Conservation (phyloP, 2,329 filamentous ascomycete species). For the Trichoderma citrinoviride region DNA sequence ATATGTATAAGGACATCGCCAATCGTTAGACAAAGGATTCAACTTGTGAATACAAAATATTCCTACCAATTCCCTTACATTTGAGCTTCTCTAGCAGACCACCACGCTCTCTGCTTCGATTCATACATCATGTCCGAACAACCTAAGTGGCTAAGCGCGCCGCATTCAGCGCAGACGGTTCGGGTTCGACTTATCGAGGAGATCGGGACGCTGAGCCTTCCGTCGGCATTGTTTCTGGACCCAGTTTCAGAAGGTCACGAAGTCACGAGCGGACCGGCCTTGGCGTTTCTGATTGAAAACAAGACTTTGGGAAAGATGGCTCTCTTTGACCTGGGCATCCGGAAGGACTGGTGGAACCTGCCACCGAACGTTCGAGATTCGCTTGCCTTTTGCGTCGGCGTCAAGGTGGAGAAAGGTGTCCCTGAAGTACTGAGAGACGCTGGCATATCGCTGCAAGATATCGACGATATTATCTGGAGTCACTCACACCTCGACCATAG, state of each 20-base stretch:
- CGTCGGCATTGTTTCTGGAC: background rate
- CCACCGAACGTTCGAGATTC: constrained; percentile 7
- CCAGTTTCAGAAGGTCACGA: constrained; percentile 3
- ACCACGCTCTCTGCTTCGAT: too few species aligned
- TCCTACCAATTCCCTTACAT: too few species aligned
- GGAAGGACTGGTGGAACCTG: constrained; percentile 15
- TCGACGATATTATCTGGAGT: constrained; percentile 32
- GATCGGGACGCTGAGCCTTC: background rate
- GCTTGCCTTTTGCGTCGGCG: background rate
- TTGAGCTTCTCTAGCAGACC: too few species aligned
- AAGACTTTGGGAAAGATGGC: background rate
- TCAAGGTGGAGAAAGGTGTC: constrained; percentile 2
- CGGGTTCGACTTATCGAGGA: constrained; percentile 2
- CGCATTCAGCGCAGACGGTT: background rate
- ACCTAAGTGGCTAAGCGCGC: background rate
- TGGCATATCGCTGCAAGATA: background rate
- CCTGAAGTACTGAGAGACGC: background rate
- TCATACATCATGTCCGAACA: background rate
- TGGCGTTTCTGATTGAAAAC: constrained; percentile 1
- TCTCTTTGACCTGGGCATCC: background rate
- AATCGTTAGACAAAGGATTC: too few species aligned
- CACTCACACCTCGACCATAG: constrained; percentile 33
- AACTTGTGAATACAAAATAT: too few species aligned
- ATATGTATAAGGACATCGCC: too few species aligned
- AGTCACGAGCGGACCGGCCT: background rate